phyloP scores from a whole-genome alignment of 2,329 filamentous ascomycete species.

The Pleomassaria siparia region DNA sequence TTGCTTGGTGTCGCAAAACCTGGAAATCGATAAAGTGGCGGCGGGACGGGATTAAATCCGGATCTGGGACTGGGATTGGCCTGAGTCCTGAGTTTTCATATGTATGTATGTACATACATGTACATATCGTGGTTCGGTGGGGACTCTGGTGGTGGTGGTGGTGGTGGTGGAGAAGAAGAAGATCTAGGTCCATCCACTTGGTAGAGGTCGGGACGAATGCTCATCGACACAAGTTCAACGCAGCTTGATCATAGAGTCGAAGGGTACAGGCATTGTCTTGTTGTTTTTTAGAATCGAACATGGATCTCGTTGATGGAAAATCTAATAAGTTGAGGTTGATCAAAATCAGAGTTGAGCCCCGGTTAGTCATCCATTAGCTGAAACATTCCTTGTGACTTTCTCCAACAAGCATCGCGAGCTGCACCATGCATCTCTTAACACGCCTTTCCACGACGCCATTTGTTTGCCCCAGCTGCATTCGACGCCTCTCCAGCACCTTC shows the following conservation, averaged over 20 bases:
- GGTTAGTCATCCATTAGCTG: conserved; percentile 1
- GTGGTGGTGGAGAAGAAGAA: too few species aligned
- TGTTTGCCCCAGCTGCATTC: conserved; percentile 32
- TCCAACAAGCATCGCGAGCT: neutral
- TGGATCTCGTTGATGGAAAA: too few species aligned
- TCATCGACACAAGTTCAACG: too few species aligned
- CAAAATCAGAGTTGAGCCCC: neutral
- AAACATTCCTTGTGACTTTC: neutral
- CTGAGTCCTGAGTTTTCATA: neutral
- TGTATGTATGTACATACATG: too few species aligned
- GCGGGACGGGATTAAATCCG: neutral
- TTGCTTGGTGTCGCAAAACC: neutral
- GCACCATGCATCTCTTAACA: neutral
- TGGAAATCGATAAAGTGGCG: neutral
- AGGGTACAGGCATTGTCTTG: too few species aligned
- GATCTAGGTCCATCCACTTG: too few species aligned
- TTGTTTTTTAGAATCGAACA: too few species aligned
- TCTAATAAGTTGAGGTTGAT: neutral
- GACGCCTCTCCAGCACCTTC: conserved; percentile 13
- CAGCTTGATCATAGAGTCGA: too few species aligned
- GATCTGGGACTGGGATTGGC: neutral
- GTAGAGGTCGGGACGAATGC: too few species aligned
- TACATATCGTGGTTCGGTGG: too few species aligned
- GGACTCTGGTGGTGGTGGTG: too few species aligned
- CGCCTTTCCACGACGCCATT: conserved; percentile 11